phyloP scores from a whole-genome alignment of 495 filamentous ascomycete species.

The Cetradonia linearis region DNA sequence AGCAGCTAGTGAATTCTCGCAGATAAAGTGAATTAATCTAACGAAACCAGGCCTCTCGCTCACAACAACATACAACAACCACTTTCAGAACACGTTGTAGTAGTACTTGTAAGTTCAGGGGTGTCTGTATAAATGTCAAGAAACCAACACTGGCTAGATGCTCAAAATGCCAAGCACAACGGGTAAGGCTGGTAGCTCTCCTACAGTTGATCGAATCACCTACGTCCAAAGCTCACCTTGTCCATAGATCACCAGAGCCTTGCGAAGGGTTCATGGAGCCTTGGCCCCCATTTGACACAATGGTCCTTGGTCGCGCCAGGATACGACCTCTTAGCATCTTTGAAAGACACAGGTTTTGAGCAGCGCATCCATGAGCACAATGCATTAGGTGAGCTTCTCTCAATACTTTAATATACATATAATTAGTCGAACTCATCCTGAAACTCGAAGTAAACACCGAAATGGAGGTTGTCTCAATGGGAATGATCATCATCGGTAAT shows the following conservation, averaged over 20 bases:
- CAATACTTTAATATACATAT: background rate
- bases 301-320: background rate
- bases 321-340: background rate
- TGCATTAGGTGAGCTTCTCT: background rate
- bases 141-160: background rate
- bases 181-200: background rate
- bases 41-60: background rate
- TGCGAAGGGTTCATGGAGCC: background rate
- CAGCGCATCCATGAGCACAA: background rate
- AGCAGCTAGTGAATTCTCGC: background rate
- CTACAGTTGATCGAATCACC: background rate
- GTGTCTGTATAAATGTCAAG: conserved; percentile 31
- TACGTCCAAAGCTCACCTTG: background rate
- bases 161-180: conserved; percentile 24
- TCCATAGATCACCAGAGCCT: background rate
- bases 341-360: background rate
- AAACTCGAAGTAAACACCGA: background rate
- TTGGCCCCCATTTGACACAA: background rate
- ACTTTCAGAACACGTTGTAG: background rate
- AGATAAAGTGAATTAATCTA: background rate
- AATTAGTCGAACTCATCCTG: background rate
- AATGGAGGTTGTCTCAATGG: conserved; percentile 77
- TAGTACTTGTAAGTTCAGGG: conserved; percentile 5
- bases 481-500: conserved; percentile 93
- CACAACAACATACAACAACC: background rate